Percentiles rank a stretch among this genome's conserved stretches.
phyloP scores from a whole-genome alignment of 2,329 filamentous ascomycete species.

The Colletotrichum plurivorum region DNA sequence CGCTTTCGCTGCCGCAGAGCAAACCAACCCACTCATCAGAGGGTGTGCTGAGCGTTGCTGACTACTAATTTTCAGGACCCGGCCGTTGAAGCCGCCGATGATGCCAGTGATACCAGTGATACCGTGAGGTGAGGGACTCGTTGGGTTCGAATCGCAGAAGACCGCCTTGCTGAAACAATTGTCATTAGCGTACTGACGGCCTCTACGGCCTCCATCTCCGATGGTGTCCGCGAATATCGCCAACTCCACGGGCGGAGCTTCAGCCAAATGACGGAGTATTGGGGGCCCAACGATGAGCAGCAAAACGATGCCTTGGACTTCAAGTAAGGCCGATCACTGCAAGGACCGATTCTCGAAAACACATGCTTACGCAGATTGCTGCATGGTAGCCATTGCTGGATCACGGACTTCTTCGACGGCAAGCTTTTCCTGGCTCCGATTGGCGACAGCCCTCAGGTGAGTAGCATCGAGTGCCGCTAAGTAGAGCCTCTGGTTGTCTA shows the following conservation, averaged over 20 bases:
- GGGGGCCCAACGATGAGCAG: constrained; percentile 42
- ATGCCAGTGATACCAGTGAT: background rate
- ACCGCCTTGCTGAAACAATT: background rate
- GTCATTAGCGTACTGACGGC: background rate
- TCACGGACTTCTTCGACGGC: constrained; percentile 46
- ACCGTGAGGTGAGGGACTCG: background rate
- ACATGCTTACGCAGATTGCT: background rate
- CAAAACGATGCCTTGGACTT: constrained; percentile 41
- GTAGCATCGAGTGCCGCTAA: background rate
- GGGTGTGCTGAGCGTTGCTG: background rate
- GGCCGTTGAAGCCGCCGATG: background rate
- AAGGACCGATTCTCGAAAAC: background rate
- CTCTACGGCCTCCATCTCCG: constrained; percentile 49
- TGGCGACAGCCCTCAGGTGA: constrained; percentile 43
- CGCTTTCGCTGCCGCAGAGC: background rate
- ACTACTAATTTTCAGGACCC: background rate
- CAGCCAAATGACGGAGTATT: constrained; percentile 45
- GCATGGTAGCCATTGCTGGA: background rate
- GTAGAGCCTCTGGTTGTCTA: background rate
- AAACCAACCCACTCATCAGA: background rate
- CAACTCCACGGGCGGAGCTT: constrained; percentile 49
- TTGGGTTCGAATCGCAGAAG: background rate
- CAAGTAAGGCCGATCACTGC: background rate
- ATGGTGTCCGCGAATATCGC: constrained; percentile 50
- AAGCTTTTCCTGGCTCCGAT: constrained; percentile 55